phyloP scores from a whole-genome alignment of 495 filamentous ascomycete species.

The Podospora sp. region DNA sequence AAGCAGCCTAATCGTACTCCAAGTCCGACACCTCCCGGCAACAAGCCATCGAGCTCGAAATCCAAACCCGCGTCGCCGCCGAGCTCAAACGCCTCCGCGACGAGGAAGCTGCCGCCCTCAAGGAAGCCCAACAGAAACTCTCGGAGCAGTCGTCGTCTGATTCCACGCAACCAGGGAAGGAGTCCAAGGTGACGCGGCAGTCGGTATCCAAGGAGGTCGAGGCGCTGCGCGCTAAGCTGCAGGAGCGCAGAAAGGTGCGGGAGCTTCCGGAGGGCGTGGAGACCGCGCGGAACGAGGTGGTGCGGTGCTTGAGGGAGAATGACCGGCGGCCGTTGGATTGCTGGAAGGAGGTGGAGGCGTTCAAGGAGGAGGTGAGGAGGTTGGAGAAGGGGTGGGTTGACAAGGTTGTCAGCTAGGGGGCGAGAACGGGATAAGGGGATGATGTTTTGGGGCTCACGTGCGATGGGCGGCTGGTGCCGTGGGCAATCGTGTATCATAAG shows the following conservation, averaged over 20 bases:
- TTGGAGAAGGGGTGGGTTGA: slow-evolving; percentile 87
- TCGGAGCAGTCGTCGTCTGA: slow-evolving; percentile 36
- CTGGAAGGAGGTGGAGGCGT: slow-evolving; percentile 90
- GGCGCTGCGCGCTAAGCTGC: slow-evolving; percentile 71
- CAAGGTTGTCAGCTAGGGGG: slow-evolving; percentile 62
- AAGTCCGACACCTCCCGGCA: slow-evolving; percentile 86
- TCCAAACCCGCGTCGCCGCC: slow-evolving; percentile 81
- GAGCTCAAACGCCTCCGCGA: slow-evolving; percentile 78
- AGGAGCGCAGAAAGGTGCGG: slow-evolving; percentile 71
- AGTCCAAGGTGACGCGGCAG: slow-evolving; percentile 32
- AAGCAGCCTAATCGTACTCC: too few relatives aligned
- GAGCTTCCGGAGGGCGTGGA: slow-evolving; percentile 64
- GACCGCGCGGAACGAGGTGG: slow-evolving; percentile 73
- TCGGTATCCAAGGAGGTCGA: slow-evolving; percentile 47
- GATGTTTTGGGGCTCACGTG: background rate
- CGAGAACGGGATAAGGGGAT: background rate
- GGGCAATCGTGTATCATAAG: slow-evolving; percentile 21
- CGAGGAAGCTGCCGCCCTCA: slow-evolving; percentile 58
- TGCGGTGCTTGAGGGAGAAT: slow-evolving; percentile 80
- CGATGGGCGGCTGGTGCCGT: background rate
- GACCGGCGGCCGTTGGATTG: slow-evolving; percentile 92
- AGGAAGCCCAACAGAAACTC: slow-evolving; percentile 64
- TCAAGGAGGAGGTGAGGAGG: slow-evolving; percentile 81
- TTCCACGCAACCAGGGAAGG: slow-evolving; percentile 15
- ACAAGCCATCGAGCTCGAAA: slow-evolving; percentile 79